Base-by-base conservation (phyloP, 1,139 yeast genomes). In the Candida albicans region DNA sequence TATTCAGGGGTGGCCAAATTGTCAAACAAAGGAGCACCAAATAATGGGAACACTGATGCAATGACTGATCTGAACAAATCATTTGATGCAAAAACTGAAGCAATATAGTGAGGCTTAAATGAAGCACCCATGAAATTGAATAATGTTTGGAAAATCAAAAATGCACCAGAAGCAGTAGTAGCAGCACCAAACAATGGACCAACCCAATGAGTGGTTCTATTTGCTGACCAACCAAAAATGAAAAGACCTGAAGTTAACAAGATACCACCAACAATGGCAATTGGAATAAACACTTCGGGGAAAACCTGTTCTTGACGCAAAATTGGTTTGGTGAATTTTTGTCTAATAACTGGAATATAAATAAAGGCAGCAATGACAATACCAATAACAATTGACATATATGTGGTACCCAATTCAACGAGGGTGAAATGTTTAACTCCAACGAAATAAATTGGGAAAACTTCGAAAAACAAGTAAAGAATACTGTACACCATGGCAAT, bases 281-380 rank as follows among this genome's bases (percentile, higher is more conserved):
- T 65, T 10, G 79, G 79, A 35, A 85, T 62, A 45, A 87, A 73
- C 45, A 73, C 75, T 54, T 86, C 93, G 0, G 93, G 89, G 10
- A 65, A 56, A 0, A 79, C 67, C 24, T 57, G 56, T 15, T 79
- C 75, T 29, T 66, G 67, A 27, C 58, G 58, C 4, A 59, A 52
- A 5, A 52, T 41, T n/a, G 63, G 69, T 39, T 66, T 51, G 14
- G 68, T 62, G 41, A 58, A 64, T 2, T 26, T 41, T 27, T 45
- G 43, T 28, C 52, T 45, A 18, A 60, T 52, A 15, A 52, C 35
- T 0, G 59, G 56, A 32, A 61, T 45, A 45, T 64, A 66, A 18
- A 58, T 38, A 1, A 47, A 33, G 12, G 62, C 61, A 14, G 62
- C 68, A 27, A 58, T 11, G 10, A 46, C 30, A 33, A 51, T 46